phyloP scores from a whole-genome alignment of 2,329 filamentous ascomycete genomes.

The Chaetomium olivaceum region DNA sequence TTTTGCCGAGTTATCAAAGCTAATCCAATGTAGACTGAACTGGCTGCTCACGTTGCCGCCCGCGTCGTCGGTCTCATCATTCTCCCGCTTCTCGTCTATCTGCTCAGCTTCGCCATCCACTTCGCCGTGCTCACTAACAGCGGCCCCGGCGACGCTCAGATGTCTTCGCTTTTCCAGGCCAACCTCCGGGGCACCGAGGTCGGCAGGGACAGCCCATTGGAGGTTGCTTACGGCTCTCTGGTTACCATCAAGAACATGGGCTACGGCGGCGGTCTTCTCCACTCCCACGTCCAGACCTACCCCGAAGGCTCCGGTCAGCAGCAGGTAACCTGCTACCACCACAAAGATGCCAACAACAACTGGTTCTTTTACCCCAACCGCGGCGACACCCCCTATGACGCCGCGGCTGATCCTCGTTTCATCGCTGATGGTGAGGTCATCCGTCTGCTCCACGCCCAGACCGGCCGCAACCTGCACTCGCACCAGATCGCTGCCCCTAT shows the following conservation, averaged over 20 bases:
- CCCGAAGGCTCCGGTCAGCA: constrained; percentile 92
- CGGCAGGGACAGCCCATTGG: constrained; percentile 89
- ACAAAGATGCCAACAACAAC: constrained; percentile 99
- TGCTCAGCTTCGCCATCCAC: constrained; percentile 93
- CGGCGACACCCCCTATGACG: constrained; percentile 68
- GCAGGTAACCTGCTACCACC: constrained; percentile 98
- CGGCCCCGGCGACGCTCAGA: constrained; percentile 97
- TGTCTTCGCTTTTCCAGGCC: constrained; percentile 98
- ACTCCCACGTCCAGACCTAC: constrained; percentile 91
- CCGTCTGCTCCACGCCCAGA: constrained; percentile 90
- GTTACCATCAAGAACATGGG: constrained; percentile 99
- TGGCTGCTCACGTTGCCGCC: constrained; percentile 76
- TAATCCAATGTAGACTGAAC: constrained; percentile 40
- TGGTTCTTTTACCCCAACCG: constrained; percentile 99
- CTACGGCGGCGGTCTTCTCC: constrained; percentile 92
- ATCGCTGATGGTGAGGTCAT: constrained; percentile 76
- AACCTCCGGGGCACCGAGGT: constrained; percentile 93
- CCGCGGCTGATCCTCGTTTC: constrained; percentile 70
- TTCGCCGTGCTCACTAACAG: constrained; percentile 92
- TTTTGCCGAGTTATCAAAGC: neutral
- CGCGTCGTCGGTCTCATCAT: constrained; percentile 85
- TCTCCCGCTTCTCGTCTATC: constrained; percentile 86
- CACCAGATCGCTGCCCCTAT: constrained; percentile 87
- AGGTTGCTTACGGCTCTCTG: constrained; percentile 84
- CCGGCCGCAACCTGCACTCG: constrained; percentile 94